These are phyloP conservation scores for Lanmaoa rubissima DNA, from an alignment of 768 basidiomycete species.

Conservation along the genomic window DNA sequence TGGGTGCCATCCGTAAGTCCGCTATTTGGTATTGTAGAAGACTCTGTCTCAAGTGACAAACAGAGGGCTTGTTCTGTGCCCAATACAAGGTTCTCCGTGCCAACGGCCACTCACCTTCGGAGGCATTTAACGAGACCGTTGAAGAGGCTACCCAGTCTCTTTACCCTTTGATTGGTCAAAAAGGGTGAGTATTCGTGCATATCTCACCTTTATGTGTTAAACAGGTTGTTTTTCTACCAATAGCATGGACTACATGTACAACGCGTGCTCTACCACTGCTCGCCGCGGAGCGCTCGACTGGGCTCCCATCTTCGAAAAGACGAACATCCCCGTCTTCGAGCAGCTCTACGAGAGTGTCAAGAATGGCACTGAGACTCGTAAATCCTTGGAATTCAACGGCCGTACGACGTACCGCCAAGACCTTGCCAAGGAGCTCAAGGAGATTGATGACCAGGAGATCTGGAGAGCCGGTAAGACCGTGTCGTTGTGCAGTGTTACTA, in stretches of 20 bases:
- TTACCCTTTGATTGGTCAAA: slow-evolving; percentile 93
- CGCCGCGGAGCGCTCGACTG: slow-evolving; percentile 99
- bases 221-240: not conserved
- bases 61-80: slow-evolving; percentile 97
- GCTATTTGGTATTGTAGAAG: not conserved
- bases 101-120: slow-evolving; percentile 95
- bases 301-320: slow-evolving; percentile 95
- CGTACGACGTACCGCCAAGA: slow-evolving; percentile 91
- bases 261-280: slow-evolving; percentile 98
- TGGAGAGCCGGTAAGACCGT: slow-evolving; percentile 80
- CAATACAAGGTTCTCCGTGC: slow-evolving; percentile 98
- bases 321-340: slow-evolving; percentile 94
- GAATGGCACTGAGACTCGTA: slow-evolving; percentile 96
- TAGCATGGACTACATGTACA: slow-evolving; percentile 99
- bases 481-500: not conserved
- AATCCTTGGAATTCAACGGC: slow-evolving; percentile 94
- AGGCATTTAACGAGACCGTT: slow-evolving; percentile 99
- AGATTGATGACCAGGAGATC: slow-evolving; percentile 98
- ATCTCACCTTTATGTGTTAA: not conserved
- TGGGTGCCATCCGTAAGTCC: slow-evolving; percentile 89
- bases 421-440: slow-evolving; percentile 86
- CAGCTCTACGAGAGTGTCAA: slow-evolving; percentile 91
- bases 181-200: slow-evolving; percentile 57
- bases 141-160: slow-evolving; percentile 99
- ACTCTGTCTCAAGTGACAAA: slow-evolving; percentile 6